A percentile compares a stretch with the other conserved stretches of the same genome.
phyloP scores from a whole-genome alignment of 306 rosid species.

The Prunus mira region DNA sequence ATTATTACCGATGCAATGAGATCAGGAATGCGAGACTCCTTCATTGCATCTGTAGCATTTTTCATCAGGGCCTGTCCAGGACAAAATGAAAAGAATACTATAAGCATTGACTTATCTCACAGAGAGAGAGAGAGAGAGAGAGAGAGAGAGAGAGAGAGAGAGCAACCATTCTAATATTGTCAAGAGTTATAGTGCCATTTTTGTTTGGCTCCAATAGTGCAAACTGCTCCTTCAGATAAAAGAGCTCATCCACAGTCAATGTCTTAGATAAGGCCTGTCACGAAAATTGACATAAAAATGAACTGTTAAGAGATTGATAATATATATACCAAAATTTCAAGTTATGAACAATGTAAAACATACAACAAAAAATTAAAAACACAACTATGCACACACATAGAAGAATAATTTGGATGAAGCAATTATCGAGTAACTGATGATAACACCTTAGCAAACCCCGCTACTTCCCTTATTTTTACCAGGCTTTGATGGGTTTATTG shows the following conservation, averaged over 20 bases:
- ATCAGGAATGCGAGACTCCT: constrained; percentile 81
- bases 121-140: neutral
- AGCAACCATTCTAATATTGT: constrained; percentile 64
- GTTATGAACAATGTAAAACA: neutral
- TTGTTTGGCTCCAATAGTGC: constrained; percentile 76
- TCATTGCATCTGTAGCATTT: constrained; percentile 91
- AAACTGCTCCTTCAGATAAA: constrained; percentile 86
- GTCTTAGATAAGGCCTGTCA: constrained; percentile 94
- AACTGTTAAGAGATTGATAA: constrained; percentile 1
- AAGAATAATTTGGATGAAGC: neutral
- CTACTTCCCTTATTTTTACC: neutral
- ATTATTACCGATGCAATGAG: constrained; percentile 66
- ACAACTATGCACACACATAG: neutral
- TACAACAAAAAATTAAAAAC: neutral
- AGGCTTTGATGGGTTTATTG: neutral
- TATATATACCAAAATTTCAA: neutral
- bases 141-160: constrained; percentile 13
- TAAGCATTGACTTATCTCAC: constrained; percentile 9
- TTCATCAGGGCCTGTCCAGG: constrained; percentile 67
- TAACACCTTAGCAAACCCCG: neutral
- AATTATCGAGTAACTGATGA: neutral
- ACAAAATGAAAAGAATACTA: constrained; percentile 19
- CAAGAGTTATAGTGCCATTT: constrained; percentile 76
- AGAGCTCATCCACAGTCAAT: constrained; percentile 80
- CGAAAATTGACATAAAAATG: constrained; percentile 21